These are phyloP conservation scores for Quercus engelmannii DNA, from an alignment of 306 rosid genomes.

Conservation along the genomic window DNA sequence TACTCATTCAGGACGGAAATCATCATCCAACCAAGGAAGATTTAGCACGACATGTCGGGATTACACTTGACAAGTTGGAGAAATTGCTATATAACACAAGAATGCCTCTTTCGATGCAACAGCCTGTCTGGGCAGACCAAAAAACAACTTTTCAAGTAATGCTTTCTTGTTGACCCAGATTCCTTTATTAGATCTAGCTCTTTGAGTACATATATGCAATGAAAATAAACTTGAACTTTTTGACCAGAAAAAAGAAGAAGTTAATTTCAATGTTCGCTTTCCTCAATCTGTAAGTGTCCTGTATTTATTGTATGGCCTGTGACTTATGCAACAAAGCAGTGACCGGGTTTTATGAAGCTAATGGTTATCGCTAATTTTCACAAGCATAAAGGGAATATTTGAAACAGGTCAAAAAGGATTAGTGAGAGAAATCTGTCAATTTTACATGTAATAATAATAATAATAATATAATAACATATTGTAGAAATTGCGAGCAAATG, in stretches of 20 bases:
- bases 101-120: slow-evolving; percentile 80
- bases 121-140: slow-evolving; percentile 81
- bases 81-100: slow-evolving; percentile 54
- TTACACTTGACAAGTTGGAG: slow-evolving; percentile 69
- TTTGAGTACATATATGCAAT: slow-evolving; percentile 5
- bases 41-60: slow-evolving; percentile 61
- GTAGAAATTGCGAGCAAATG: background rate
- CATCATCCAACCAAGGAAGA: slow-evolving; percentile 72
- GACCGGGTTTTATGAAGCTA: background rate
- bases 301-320: background rate
- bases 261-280: background rate
- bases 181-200: background rate
- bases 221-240: background rate
- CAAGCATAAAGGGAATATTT: background rate
- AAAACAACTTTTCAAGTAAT: slow-evolving; percentile 83
- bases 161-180: slow-evolving; percentile 12
- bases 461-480: background rate
- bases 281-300: background rate
- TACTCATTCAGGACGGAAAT: slow-evolving; percentile 62
- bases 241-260: background rate
- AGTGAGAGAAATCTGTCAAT: background rate
- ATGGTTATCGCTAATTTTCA: background rate
- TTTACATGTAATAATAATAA: background rate
- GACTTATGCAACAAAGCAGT: background rate
- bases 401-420: background rate